Conservation (phyloP, 2,329 filamentous ascomycete species). For the Alternaria sp. region DNA sequence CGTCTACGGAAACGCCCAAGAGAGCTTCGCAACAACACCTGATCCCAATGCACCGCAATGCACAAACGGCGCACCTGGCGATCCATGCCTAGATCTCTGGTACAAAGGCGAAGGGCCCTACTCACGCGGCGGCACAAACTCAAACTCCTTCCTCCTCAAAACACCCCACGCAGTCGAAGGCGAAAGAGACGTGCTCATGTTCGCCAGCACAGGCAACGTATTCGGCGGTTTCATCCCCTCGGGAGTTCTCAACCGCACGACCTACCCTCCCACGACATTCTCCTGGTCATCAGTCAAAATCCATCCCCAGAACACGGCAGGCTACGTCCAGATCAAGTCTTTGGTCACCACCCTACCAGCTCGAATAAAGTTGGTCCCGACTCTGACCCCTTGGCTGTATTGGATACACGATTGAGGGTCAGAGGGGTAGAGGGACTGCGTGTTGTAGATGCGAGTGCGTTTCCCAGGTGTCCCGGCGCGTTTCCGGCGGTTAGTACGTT, state of each 20-base stretch:
- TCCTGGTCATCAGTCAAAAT: constrained; percentile 65
- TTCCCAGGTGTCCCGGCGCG: constrained; percentile 56
- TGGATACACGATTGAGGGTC: constrained; percentile 48
- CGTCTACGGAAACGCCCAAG: constrained; percentile 60
- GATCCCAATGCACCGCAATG: constrained; percentile 22
- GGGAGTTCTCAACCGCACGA: constrained; percentile 54
- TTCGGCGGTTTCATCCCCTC: constrained; percentile 62
- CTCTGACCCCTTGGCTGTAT: constrained; percentile 43
- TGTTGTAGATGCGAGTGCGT: constrained; percentile 50
- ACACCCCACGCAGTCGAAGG: constrained; percentile 53
- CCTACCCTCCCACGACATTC: constrained; percentile 23
- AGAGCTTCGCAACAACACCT: constrained; percentile 7
- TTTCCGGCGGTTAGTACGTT: constrained; percentile 62
- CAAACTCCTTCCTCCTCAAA: constrained; percentile 59
- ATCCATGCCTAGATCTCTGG: constrained; percentile 32
- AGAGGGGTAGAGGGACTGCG: constrained; percentile 60
- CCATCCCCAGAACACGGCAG: constrained; percentile 67
- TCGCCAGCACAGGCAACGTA: constrained; percentile 56
- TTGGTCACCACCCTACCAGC: constrained; percentile 33
- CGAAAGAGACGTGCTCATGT: constrained; percentile 62
- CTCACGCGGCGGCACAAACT: constrained; percentile 58
- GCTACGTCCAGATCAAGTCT: constrained; percentile 60
- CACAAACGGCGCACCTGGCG: constrained; percentile 32
- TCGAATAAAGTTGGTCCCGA: constrained; percentile 35
- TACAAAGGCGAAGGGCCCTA: constrained; percentile 30